phyloP scores from a whole-genome alignment of 495 filamentous ascomycete species.

The Aspergillus bridgeri region DNA sequence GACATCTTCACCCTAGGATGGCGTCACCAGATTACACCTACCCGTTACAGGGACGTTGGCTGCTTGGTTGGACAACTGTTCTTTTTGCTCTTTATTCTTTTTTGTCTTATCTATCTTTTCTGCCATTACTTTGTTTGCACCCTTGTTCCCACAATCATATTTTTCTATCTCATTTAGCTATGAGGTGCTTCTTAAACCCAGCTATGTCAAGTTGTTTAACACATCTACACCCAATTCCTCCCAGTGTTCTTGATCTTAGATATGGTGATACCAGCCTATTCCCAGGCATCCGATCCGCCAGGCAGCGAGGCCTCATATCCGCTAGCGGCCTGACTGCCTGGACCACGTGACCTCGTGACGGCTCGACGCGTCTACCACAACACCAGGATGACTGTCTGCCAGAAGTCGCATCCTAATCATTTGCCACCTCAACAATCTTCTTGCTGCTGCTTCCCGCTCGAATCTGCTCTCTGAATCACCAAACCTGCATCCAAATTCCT shows the following conservation, averaged over 20 bases:
- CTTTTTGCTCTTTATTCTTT: conserved; percentile 21
- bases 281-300: neutral
- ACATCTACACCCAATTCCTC: too few species aligned
- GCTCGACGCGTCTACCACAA: conserved; percentile 33
- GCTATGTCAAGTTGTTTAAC: too few species aligned
- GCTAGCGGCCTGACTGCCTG: conserved; percentile 9
- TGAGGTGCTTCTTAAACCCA: too few species aligned
- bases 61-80: conserved; percentile 40
- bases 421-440: conserved; percentile 24
- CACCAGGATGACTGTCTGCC: conserved; percentile 15
- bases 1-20: conserved; percentile 57
- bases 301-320: conserved; percentile 2
- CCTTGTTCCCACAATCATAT: too few species aligned
- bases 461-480: neutral
- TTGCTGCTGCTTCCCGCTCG: neutral
- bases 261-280: too few species aligned
- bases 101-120: conserved; percentile 9
- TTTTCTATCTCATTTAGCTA: too few species aligned
- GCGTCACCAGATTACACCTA: conserved; percentile 57
- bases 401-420: conserved; percentile 8
- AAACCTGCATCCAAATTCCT: neutral
- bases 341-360: conserved; percentile 45
- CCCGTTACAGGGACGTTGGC: conserved; percentile 42
- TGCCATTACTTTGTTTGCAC: too few species aligned
- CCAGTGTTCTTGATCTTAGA: too few species aligned